Evolutionary conservation across 306 rosid species (phyloP).

Genomic region (Castanea crenata): DNA sequence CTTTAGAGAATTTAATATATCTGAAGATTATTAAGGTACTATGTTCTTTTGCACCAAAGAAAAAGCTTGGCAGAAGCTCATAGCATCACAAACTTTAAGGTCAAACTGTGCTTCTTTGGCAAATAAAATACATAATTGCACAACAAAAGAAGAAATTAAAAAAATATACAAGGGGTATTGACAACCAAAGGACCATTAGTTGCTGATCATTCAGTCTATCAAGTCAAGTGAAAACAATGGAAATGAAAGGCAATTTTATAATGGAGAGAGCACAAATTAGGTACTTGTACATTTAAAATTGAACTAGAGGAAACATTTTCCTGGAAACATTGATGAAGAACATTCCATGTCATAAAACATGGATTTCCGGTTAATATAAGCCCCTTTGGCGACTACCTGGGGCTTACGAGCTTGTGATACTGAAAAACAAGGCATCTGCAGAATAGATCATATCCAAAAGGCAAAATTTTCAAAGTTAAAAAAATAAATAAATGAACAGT

Average conservation of each 20-base stretch:
- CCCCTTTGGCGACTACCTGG: slow-evolving; percentile 28
- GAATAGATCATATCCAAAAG: slow-evolving; percentile 7
- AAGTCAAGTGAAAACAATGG: not conserved
- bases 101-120: slow-evolving; percentile 15
- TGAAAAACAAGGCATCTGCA: slow-evolving; percentile 53
- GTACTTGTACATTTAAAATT: not conserved
- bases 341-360: slow-evolving; percentile 54
- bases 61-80: not conserved
- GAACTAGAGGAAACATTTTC: slow-evolving; percentile 56
- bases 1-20: slow-evolving; percentile 55
- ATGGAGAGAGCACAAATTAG: not conserved
- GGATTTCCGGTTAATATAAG: slow-evolving; percentile 47
- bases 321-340: slow-evolving; percentile 49
- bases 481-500: not conserved
- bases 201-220: not conserved
- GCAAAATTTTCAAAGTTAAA: not conserved
- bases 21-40: slow-evolving; percentile 59
- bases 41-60: not conserved
- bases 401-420: slow-evolving; percentile 36
- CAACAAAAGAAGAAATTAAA: not conserved
- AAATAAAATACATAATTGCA: not conserved
- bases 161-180: not conserved
- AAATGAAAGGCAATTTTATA: not conserved
- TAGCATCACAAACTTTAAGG: not conserved
- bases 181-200: slow-evolving; percentile 4